Evolutionary conservation across 2,329 filamentous ascomycete genomes (phyloP), one percentile per base, ranked within the genome.

Genomic region (Scytalidium sp.): DNA sequence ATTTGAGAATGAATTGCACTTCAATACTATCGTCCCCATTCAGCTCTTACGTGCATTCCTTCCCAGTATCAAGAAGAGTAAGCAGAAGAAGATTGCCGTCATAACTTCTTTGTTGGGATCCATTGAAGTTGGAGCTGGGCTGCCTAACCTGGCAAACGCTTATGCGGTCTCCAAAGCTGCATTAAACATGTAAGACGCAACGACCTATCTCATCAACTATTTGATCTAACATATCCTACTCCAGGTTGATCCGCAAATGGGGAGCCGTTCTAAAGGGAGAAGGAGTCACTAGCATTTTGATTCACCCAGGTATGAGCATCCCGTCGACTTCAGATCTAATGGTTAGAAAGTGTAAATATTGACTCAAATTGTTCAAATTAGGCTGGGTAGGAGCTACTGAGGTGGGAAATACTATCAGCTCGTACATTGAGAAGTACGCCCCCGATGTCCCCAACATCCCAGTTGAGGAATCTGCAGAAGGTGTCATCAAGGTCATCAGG

Each of bases 51-150:
- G 53, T 5, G 46, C 45, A n/a, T 60, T 59, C 27, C 56, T 62
- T n/a, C 57, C 58, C 1, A 50, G 59, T 5, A 47, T 55, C 44
- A 47, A 44, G n/a, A 49, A 43, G 22, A 47, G 53, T 3, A 45
- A 49, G 22, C 15, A 19, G 15, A 49, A 49, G 43, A 55, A 55
- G 25, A 23, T 55, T 19, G 43, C 47, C 15, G 22, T 61, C 43
- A 48, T 62, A 15, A 50, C 49, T 7, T 60, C 60, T 3, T 11
- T 11, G 1, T 43, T 62, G 17, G 60, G 58, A 19, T 62, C 60
- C 3, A 50, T 61, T 19, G 47, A 58, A 11, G 45, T 32, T 11
- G 56, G 47, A 10, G 23, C 29, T 6, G 25, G 13, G 13, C 45
- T 54, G 50, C 53, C 55, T 6, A 51, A 45, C 32, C 56, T 61